phyloP scores from a whole-genome alignment of 768 basidiomycete genomes.

The Mycena rosella region DNA sequence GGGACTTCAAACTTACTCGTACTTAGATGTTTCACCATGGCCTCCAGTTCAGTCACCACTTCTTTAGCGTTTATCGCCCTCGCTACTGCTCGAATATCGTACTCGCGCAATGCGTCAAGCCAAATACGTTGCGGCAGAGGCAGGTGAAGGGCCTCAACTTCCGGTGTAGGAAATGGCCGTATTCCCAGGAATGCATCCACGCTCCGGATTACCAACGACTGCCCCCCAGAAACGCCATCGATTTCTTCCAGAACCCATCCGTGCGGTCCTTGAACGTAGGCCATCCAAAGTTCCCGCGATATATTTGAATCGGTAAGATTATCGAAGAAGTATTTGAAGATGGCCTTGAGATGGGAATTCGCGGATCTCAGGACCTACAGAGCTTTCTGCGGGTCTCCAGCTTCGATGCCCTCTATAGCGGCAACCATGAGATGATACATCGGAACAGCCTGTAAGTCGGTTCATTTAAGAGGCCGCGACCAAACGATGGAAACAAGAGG shows the following conservation, averaged over 20 bases:
- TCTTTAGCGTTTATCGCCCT: no score
- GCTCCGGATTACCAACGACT: conserved; percentile 27
- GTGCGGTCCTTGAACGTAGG: conserved; percentile 33
- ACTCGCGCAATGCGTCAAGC: conserved; percentile 4
- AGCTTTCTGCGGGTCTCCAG: not conserved
- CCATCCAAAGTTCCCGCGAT: conserved; percentile 27
- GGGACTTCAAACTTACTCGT: no score
- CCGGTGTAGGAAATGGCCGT: conserved; percentile 28
- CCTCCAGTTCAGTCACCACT: no score
- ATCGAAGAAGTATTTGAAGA: conserved; percentile 33
- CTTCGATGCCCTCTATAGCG: no score
- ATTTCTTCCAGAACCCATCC: conserved; percentile 34
- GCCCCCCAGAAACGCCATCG: conserved; percentile 33
- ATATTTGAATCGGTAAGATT: conserved; percentile 31
- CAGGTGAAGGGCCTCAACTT: conserved; percentile 31
- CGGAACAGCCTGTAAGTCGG: no score
- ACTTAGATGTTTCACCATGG: no score
- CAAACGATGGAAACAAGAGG: not conserved
- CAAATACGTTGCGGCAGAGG: conserved; percentile 30
- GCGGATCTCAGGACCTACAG: conserved; percentile 16
- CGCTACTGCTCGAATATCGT: no score
- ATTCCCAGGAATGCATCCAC: conserved; percentile 35
- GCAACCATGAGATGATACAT: no score
- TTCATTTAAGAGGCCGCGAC: no score
- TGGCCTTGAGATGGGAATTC: conserved; percentile 20